A percentile compares a stretch with the other conserved stretches of the same genome.
phyloP scores from a whole-genome alignment of 306 rosid species.

The Potentilla sterilis region DNA sequence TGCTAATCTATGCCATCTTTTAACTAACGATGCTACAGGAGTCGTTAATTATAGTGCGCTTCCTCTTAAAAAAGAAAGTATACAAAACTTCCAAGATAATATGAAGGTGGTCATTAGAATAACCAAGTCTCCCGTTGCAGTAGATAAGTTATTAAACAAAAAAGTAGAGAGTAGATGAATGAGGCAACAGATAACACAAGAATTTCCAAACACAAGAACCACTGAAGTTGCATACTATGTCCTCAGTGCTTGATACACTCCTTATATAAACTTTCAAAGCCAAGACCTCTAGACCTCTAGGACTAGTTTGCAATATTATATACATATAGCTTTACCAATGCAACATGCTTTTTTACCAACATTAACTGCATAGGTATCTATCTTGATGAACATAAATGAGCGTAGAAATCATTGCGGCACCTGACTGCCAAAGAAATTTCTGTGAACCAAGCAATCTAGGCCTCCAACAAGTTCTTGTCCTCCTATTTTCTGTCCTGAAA shows the following conservation, averaged over 20 bases:
- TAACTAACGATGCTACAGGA: background rate
- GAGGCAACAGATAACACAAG: background rate
- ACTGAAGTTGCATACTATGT: background rate
- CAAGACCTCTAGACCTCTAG: background rate
- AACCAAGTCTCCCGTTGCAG: background rate
- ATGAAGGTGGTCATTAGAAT: background rate
- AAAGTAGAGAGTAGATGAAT: background rate
- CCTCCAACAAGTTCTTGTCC: slow-evolving; percentile 93
- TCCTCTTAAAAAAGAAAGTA: too few relatives aligned
- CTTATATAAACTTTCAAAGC: background rate
- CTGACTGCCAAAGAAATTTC: slow-evolving; percentile 99
- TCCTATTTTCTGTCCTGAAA: slow-evolving; percentile 88
- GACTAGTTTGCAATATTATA: background rate
- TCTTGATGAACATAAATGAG: background rate
- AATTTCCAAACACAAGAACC: background rate
- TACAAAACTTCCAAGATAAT: background rate
- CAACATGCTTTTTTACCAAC: background rate
- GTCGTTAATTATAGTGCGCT: background rate
- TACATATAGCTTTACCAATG: background rate
- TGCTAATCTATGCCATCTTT: background rate
- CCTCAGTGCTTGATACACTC: background rate
- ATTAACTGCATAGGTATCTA: background rate
- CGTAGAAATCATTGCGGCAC: slow-evolving; percentile 33
- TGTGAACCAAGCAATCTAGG: slow-evolving; percentile 88
- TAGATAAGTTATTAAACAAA: background rate